Evolutionary conservation across 768 basidiomycete species (phyloP).

Genomic region (Leccinellum rugosiceps): DNA sequence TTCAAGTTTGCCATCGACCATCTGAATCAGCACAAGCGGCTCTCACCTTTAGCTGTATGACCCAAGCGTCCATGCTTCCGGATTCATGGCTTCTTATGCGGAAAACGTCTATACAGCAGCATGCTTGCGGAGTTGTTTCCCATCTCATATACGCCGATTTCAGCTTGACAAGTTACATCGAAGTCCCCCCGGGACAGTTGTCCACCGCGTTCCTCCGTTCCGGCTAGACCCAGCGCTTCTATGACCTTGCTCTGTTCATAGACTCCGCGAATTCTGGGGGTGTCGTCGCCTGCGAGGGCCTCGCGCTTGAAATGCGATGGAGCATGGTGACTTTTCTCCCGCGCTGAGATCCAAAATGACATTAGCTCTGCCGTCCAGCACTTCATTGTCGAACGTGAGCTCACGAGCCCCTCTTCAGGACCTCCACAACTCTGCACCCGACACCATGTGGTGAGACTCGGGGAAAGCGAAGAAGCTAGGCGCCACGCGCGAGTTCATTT

Average conservation of each 20-base stretch:
- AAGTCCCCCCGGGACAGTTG: no score
- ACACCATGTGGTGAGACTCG: constrained; percentile 61
- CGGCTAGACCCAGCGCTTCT: constrained; percentile 18
- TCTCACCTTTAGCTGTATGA: constrained; percentile 96
- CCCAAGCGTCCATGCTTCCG: constrained; percentile 82
- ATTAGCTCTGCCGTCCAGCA: constrained; percentile 9
- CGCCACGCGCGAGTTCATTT: constrained; percentile 69
- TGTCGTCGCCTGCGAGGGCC: constrained; percentile 53
- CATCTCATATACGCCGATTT: constrained; percentile 92
- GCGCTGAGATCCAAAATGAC: constrained; percentile 68
- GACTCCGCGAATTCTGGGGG: constrained; percentile 94
- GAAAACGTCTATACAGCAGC: constrained; percentile 87
- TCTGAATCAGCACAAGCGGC: constrained; percentile 87
- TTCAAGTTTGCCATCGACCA: constrained; percentile 84
- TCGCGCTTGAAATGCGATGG: constrained; percentile 83
- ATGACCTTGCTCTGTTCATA: constrained; percentile 93
- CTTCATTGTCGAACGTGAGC: constrained; percentile 72
- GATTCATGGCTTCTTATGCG: constrained; percentile 90
- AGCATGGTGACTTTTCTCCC: constrained; percentile 91
- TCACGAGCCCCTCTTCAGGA: constrained; percentile 69
- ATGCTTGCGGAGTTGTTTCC: constrained; percentile 80
- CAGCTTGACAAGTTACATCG: constrained; percentile 30
- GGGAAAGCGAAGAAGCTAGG: constrained; percentile 68
- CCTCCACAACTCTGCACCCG: constrained; percentile 65
- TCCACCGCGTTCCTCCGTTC: no score